phyloP scores from a whole-genome alignment of 78 protist species.

The Polysphondylium violaceum region DNA sequence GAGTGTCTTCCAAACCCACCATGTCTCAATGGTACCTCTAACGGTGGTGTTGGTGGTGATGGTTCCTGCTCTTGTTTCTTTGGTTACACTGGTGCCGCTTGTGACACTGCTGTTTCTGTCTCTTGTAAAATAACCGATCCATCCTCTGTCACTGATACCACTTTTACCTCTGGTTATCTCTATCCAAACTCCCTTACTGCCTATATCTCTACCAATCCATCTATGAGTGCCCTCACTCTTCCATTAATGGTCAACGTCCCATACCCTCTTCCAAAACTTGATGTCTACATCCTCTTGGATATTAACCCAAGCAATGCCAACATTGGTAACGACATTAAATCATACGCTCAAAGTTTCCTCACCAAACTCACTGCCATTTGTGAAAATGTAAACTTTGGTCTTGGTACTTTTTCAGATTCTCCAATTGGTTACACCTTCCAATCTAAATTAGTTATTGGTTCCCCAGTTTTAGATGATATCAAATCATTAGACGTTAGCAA shows the following conservation, averaged over 20 bases:
- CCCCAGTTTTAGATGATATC: neutral
- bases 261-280: neutral
- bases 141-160: neutral
- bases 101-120: neutral
- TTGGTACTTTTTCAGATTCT: conserved; percentile 52
- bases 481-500: neutral
- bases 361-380: neutral
- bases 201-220: neutral
- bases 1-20: conserved; percentile 2
- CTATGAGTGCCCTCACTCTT: neutral
- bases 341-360: neutral
- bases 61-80: conserved; percentile 53
- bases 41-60: conserved; percentile 42
- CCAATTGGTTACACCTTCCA: conserved; percentile 8
- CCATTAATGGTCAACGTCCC: conserved; percentile 16
- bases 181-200: conserved; percentile 10
- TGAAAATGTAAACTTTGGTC: neutral
- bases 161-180: neutral
- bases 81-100: conserved; percentile 44
- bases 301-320: neutral
- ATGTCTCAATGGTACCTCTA: conserved; percentile 40
- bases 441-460: neutral
- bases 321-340: neutral
- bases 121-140: neutral
- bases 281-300: conserved; percentile 27